Evolutionary conservation across 148 eudicot species (phyloP).

Genomic region (Vaccinium darrowii): DNA sequence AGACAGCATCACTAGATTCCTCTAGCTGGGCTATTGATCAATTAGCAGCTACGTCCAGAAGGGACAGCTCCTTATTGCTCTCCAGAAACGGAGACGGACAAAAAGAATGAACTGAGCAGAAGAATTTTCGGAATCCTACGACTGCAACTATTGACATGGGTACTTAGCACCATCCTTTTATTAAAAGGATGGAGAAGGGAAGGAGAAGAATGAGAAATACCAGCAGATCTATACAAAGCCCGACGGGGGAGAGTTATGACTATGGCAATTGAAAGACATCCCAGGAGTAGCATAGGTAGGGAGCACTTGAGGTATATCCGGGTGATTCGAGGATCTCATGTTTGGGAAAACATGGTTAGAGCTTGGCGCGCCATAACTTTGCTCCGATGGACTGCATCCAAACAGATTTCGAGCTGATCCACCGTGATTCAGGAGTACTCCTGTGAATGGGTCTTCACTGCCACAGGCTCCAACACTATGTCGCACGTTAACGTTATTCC

Average conservation of each 20-base stretch:
- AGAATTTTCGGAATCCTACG: background rate
- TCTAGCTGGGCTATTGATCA: background rate
- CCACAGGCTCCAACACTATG: constrained; percentile 26
- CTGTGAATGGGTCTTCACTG: constrained; percentile 15
- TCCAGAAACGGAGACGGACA: background rate
- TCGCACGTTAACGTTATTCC: constrained; percentile 22
- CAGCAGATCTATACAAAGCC: constrained; percentile 17
- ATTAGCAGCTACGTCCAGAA: background rate
- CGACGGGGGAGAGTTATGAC: constrained; percentile 19
- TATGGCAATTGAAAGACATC: background rate
- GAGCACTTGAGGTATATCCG: constrained; percentile 14
- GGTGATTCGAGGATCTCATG: constrained; percentile 9
- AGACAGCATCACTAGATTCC: constrained; percentile 1
- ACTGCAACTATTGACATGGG: background rate
- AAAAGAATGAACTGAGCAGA: constrained; percentile 13
- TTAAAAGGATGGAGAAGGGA: background rate
- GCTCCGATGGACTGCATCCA: constrained; percentile 19
- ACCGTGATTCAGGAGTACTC: constrained; percentile 20
- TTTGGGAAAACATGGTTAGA: constrained; percentile 18
- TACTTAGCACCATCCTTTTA: background rate
- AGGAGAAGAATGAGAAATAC: background rate
- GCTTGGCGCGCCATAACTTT: constrained; percentile 14
- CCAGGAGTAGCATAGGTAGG: constrained; percentile 15
- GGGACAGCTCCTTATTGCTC: background rate
- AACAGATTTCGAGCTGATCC: constrained; percentile 19